Evolutionary conservation across 257 asterid species (phyloP).

Genomic region (Capsicum baccatum): DNA sequence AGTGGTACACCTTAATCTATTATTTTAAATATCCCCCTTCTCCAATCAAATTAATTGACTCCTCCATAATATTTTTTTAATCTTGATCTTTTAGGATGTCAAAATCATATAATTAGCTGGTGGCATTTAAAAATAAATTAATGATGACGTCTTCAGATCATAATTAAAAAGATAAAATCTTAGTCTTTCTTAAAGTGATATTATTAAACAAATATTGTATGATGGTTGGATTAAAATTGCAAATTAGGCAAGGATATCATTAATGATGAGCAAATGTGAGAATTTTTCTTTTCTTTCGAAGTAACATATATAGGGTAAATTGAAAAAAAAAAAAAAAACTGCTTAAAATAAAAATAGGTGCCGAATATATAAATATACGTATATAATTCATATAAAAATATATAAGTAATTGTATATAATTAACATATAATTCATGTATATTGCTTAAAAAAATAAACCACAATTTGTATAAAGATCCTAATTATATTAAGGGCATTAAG

Average conservation of each 20-base stretch:
- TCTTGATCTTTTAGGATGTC: neutral
- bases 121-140: conserved; percentile 13
- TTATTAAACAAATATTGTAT: neutral
- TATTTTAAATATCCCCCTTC: neutral
- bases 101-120: neutral
- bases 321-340: neutral
- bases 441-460: neutral
- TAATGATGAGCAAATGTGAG: neutral
- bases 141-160: conserved; percentile 37
- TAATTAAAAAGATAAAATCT: conserved; percentile 23
- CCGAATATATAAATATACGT: neutral
- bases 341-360: neutral
- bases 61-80: neutral
- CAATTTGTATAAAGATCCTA: neutral
- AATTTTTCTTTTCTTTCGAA: neutral
- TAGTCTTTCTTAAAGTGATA: conserved; percentile 39
- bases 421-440: neutral
- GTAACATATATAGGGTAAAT: neutral
- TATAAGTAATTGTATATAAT: no score
- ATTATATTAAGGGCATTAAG: neutral
- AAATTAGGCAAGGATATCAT: conserved; percentile 34
- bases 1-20: conserved; percentile 11
- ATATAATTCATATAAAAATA: neutral
- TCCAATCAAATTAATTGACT: conserved; percentile 22
- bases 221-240: conserved; percentile 31